Conservation (phyloP, 2,329 filamentous ascomycete species). For the Bisporella sp. region DNA sequence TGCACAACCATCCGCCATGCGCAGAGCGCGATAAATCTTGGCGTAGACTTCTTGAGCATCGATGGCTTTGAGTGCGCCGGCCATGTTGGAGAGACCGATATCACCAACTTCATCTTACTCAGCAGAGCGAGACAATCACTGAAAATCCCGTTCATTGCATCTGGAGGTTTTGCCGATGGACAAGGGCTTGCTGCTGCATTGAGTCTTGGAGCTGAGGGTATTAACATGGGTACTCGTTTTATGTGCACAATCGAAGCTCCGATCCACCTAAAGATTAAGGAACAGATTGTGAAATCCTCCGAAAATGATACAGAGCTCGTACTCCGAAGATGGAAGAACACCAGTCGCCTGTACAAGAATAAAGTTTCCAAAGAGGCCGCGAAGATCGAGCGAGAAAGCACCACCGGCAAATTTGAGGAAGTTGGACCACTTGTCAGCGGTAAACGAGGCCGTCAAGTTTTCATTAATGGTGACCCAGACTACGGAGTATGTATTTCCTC, state of each 20-base stretch:
- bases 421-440: constrained; percentile 84
- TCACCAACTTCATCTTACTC: constrained; percentile 85
- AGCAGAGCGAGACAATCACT: constrained; percentile 78
- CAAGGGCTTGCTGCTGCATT: constrained; percentile 88
- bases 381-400: constrained; percentile 76
- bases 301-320: constrained; percentile 91
- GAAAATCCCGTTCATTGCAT: constrained; percentile 86
- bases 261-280: constrained; percentile 89
- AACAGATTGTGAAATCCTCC: constrained; percentile 78
- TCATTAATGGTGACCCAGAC: constrained; percentile 84
- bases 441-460: constrained; percentile 84
- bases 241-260: constrained; percentile 94
- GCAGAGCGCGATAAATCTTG: constrained; percentile 82
- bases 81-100: constrained; percentile 80
- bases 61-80: constrained; percentile 96
- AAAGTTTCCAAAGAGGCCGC: constrained; percentile 76
- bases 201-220: constrained; percentile 80
- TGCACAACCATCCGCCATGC: constrained; percentile 96
- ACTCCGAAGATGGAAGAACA: constrained; percentile 88
- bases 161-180: constrained; percentile 91
- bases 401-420: constrained; percentile 81
- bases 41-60: constrained; percentile 93
- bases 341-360: constrained; percentile 80
- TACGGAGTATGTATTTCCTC: constrained; percentile 61
- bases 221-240: constrained; percentile 98